These are phyloP conservation scores for Trichoderma sp. DNA, from an alignment of 2,329 filamentous ascomycete genomes.

Conservation along the genomic window DNA sequence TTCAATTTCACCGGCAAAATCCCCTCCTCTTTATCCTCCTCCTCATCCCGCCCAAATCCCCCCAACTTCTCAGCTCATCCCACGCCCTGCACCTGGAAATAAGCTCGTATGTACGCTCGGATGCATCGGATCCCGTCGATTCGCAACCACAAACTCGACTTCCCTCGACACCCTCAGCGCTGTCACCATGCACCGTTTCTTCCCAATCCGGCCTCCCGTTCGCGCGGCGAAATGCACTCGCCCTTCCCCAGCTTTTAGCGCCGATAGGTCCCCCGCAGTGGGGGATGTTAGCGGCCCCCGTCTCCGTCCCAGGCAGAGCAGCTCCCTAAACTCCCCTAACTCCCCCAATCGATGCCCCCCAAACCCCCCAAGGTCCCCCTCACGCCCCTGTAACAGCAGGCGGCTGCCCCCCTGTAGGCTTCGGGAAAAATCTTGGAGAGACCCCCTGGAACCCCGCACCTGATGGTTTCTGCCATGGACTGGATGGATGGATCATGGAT, in stretches of 20 bases:
- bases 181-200: background rate
- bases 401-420: background rate
- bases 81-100: background rate
- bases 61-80: background rate
- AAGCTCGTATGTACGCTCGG: constrained; percentile 17
- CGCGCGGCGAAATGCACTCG: background rate
- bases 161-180: background rate
- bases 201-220: background rate
- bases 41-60: background rate
- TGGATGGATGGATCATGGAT: background rate
- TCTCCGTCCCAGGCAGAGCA: background rate
- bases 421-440: background rate
- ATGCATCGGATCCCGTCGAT: background rate
- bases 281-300: constrained; percentile 10
- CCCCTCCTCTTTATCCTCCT: background rate
- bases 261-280: constrained; percentile 18
- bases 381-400: background rate
- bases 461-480: background rate
- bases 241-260: constrained; percentile 22
- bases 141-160: background rate
- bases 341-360: background rate
- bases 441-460: constrained; percentile 20
- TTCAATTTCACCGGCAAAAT: background rate
- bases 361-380: background rate
- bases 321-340: background rate